Evolutionary conservation across 495 filamentous ascomycete species (phyloP).

Genomic region (Lophiostoma macrostomum): DNA sequence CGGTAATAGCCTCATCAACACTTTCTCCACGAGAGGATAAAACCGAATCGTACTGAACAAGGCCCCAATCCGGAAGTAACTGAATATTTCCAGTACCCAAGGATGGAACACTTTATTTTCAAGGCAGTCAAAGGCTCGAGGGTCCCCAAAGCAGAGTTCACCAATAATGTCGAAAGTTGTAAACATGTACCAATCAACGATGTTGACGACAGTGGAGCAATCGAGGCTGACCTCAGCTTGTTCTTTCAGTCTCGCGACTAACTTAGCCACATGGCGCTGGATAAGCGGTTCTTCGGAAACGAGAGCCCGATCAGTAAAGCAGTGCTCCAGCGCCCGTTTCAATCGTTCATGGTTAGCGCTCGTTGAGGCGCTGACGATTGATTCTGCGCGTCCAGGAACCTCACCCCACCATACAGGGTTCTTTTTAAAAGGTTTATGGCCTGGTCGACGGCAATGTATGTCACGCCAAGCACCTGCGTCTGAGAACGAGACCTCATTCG

Average conservation of each 20-base stretch:
- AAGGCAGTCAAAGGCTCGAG: background rate
- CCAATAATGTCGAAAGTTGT: conserved; percentile 6
- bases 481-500: conserved; percentile 1
- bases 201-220: background rate
- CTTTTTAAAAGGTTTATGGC: conserved; percentile 2
- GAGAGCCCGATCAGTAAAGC: conserved; percentile 1
- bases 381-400: background rate
- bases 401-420: conserved; percentile 14
- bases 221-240: background rate
- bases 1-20: conserved; percentile 2
- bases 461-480: conserved; percentile 1
- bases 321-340: background rate
- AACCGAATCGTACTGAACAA: background rate
- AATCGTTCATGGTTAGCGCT: conserved; percentile 1
- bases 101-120: conserved; percentile 1
- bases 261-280: background rate
- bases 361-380: conserved; percentile 4
- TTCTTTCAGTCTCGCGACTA: conserved; percentile 1
- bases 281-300: background rate
- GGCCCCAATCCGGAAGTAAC: background rate
- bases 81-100: conserved; percentile 7
- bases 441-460: conserved; percentile 4
- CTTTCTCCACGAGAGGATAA: background rate
- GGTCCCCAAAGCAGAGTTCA: conserved; percentile 3
- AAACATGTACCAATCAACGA: conserved; percentile 8